phyloP scores from a whole-genome alignment of 2,329 filamentous ascomycete genomes.

The Colletotrichum echinochloae region DNA sequence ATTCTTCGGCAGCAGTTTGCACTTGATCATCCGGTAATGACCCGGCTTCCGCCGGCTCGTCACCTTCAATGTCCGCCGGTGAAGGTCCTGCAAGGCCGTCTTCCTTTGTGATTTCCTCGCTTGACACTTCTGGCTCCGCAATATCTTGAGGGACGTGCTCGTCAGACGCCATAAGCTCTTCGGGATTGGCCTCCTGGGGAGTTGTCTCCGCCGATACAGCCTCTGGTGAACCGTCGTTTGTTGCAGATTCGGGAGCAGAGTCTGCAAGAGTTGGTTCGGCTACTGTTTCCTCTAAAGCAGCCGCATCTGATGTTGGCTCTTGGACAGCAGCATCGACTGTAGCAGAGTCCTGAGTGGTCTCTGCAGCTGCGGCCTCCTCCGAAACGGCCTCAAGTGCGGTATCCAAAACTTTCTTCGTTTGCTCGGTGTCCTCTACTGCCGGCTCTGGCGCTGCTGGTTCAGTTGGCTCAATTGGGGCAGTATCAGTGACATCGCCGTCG shows the following conservation, averaged over 20 bases:
- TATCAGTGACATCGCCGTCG: background rate
- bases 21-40: background rate
- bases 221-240: background rate
- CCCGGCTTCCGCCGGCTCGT: background rate
- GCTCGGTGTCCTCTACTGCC: background rate
- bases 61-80: background rate
- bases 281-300: background rate
- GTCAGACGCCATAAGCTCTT: background rate
- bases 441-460: background rate
- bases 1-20: background rate
- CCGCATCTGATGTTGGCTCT: constrained; percentile 21
- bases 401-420: background rate
- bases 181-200: background rate
- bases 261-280: background rate
- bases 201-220: background rate
- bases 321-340: constrained; percentile 25
- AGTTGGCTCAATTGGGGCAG: background rate
- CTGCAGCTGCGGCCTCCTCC: constrained; percentile 18
- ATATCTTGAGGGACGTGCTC: background rate
- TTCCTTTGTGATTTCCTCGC: background rate
- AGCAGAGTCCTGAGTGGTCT: constrained; percentile 4
- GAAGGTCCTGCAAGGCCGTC: background rate
- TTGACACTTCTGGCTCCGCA: background rate
- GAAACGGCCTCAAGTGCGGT: constrained; percentile 30
- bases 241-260: background rate